phyloP scores from a whole-genome alignment of 768 basidiomycete species.

The Russula sp. region DNA sequence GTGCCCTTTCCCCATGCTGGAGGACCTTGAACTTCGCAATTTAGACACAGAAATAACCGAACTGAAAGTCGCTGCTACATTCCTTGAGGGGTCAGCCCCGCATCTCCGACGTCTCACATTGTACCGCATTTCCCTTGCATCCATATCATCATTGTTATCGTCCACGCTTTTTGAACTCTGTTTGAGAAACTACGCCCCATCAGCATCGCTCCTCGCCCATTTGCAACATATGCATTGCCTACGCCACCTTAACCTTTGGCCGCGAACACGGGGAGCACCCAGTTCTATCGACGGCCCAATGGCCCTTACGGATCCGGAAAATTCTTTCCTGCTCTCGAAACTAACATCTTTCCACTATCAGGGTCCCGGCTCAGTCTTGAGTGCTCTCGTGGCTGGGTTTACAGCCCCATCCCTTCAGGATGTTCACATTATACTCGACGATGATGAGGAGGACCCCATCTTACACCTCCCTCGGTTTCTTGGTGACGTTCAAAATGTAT shows the following conservation, averaged over 20 bases:
- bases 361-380: not conserved
- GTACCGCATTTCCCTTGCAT: not conserved
- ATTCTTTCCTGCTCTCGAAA: not conserved
- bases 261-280: too few relatives aligned
- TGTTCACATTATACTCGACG: not conserved
- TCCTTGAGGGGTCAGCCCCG: not conserved
- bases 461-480: not conserved
- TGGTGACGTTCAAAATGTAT: not conserved
- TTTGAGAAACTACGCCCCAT: not conserved
- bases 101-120: not conserved
- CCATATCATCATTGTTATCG: too few relatives aligned
- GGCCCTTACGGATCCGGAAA: too few relatives aligned
- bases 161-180: not conserved
- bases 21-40: not conserved
- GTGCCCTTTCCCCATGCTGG: not conserved
- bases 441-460: not conserved
- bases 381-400: not conserved
- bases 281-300: too few relatives aligned
- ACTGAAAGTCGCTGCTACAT: not conserved
- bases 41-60: fast-evolving
- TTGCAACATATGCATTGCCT: not conserved
- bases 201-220: not conserved
- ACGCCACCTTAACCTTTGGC: not conserved
- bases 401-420: not conserved
- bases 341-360: not conserved